Evolutionary conservation across 176 grass and related monocot genomes (phyloP).

Genomic region (Hordeum marinum): DNA sequence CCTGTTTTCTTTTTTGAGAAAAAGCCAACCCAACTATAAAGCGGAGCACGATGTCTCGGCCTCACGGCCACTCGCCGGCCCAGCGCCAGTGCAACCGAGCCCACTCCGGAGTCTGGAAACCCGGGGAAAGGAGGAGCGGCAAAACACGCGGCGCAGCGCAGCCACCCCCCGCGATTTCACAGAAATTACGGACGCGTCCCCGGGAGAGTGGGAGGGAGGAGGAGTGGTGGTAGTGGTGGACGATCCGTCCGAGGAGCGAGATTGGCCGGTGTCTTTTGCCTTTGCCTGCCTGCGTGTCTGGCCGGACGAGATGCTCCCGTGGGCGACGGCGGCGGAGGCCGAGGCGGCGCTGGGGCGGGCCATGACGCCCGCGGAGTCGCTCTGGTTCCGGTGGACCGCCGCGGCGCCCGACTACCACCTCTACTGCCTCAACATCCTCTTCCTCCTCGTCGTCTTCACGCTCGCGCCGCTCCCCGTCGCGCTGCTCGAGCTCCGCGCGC

Average conservation of each 20-base stretch:
- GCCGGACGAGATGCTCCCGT: conserved; percentile 57
- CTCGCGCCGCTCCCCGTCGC: conserved; percentile 78
- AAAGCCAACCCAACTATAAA: not conserved
- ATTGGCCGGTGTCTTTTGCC: not conserved
- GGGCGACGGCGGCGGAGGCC: conserved; percentile 64
- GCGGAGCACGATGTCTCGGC: not conserved
- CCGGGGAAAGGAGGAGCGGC: too few species aligned
- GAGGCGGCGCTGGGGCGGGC: conserved; percentile 71
- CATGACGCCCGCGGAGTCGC: conserved; percentile 45
- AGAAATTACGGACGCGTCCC: not conserved
- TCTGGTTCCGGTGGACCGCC: conserved; percentile 72
- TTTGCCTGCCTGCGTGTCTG: not conserved
- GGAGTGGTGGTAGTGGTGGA: not conserved
- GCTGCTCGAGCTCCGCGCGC: conserved; percentile 64
- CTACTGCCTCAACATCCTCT: conserved; percentile 72
- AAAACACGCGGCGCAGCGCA: not conserved
- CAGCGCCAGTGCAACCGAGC: not conserved
- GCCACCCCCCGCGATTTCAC: too few species aligned
- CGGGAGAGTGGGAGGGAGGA: not conserved
- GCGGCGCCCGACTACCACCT: conserved; percentile 58
- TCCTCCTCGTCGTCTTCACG: conserved; percentile 72
- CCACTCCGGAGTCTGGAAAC: not conserved
- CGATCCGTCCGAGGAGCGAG: not conserved
- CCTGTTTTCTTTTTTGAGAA: too few species aligned
- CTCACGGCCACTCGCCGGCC: not conserved